Conservation (phyloP, 2,329 filamentous ascomycete genomes). For the Nigrospora sphaerica region DNA sequence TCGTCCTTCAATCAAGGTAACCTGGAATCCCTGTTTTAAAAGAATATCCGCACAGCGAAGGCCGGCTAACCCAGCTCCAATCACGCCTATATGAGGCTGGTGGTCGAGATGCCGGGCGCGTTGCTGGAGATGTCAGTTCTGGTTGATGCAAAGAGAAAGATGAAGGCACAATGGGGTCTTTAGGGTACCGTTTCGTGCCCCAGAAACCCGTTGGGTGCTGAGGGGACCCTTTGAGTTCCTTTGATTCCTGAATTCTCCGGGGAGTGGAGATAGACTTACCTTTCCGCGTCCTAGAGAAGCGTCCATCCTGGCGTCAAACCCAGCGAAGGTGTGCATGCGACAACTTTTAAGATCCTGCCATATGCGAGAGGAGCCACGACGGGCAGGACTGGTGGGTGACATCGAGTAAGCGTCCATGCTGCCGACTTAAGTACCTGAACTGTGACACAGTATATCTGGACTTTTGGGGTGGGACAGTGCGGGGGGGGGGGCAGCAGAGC, state of each 20-base stretch:
- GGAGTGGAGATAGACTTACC: constrained; percentile 20
- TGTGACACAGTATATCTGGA: no score
- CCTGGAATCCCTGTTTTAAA: constrained; percentile 54
- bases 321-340: constrained; percentile 26
- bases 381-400: constrained; percentile 36
- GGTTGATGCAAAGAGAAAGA: neutral
- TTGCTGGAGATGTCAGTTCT: constrained; percentile 16
- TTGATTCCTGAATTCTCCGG: neutral
- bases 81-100: constrained; percentile 53
- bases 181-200: no score
- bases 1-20: constrained; percentile 64
- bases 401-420: constrained; percentile 47
- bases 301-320: constrained; percentile 21
- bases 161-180: neutral
- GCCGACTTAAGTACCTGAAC: neutral
- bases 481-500: no score
- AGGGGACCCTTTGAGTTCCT: no score
- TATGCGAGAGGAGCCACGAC: constrained; percentile 36
- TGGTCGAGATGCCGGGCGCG: constrained; percentile 11
- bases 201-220: no score
- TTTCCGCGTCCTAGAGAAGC: constrained; percentile 24
- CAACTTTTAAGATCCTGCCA: constrained; percentile 41
- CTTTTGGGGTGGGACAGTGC: no score
- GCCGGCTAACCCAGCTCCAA: constrained; percentile 65
- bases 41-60: constrained; percentile 65